Evolutionary conservation across 176 grass and related monocot species (phyloP), one percentile per base, ranked within the genome.

Genomic region (Oryza meyeriana): DNA sequence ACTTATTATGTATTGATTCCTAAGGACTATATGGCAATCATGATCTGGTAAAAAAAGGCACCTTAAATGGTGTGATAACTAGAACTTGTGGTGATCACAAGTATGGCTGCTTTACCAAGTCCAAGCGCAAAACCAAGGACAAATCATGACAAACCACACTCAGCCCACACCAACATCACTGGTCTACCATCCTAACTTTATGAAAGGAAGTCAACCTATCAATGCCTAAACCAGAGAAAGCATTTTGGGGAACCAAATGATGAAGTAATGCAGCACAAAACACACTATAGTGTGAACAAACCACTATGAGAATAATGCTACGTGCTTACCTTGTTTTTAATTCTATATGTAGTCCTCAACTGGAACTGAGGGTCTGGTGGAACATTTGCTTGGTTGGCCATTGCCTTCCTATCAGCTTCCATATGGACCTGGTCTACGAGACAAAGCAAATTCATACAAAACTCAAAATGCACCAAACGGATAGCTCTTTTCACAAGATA

Each of bases 301-400:
- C 20, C 26, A 13, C 28, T 65, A 40, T 74, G 45, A 32, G 24
- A 69, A 66, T 26, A 65, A 52, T 35, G 66, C 34, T 85, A 98
- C 92, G 88, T 93, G 92, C 76, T 94, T 91, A 98, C 95, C 92
- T 93, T 94, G 79, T 94, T 91, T 77, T 87, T 89, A 35, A 94
- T 89, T 86, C 92, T 93, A 79, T 98, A 93, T 79, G 95, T 88
- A 74, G 78, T 85, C 87, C 81, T 93, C 42, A 52, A 77, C 74
- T 94, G 85, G 50, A 89, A 87, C 65, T 86, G 84, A 35, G 76
- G 45, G 62, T 98, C 95, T 71, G 80, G 4, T 48, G 88, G 78
- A 71, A 91, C 82, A 71, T 84, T 93, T 81, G 80, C 79, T 77
- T 91, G 86, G 79, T 76, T 90, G 12, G 48, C 25, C 81, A 94